Evolutionary conservation across 495 filamentous ascomycete species (phyloP).

Genomic region (Aspergillus nanangensis): DNA sequence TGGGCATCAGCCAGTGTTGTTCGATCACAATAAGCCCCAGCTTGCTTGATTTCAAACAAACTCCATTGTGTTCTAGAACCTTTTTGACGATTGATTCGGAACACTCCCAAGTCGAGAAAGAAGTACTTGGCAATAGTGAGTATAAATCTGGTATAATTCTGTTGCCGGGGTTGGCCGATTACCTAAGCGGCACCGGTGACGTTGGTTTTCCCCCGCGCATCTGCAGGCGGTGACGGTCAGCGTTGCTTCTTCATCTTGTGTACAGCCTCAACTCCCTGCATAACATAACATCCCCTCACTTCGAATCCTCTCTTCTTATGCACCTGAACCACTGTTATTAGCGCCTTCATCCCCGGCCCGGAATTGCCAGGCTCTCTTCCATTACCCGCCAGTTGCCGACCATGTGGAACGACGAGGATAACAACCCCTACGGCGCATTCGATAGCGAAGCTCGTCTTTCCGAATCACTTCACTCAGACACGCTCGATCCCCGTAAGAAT

Average conservation of each 20-base stretch:
- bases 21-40: too few relatives aligned
- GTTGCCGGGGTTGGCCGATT: not conserved
- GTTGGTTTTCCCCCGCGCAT: constrained; percentile 1
- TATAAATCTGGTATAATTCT: not conserved
- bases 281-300: too few relatives aligned
- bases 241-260: not conserved
- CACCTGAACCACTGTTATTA: not conserved
- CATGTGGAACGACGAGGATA: constrained; percentile 84
- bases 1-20: too few relatives aligned
- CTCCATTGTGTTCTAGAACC: too few relatives aligned
- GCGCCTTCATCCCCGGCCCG: constrained; percentile 1
- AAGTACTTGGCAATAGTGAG: not conserved
- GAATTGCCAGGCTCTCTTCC: constrained; percentile 13
- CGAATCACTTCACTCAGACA: constrained; percentile 61
- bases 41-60: too few relatives aligned
- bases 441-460: constrained; percentile 78
- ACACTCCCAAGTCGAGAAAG: too few relatives aligned
- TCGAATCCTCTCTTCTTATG: not conserved
- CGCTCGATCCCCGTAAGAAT: constrained; percentile 47
- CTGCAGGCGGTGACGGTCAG: not conserved
- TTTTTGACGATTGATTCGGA: too few relatives aligned
- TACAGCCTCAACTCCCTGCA: not conserved
- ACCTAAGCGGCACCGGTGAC: not conserved
- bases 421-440: constrained; percentile 91
- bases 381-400: constrained; percentile 13